Conservation (phyloP, 164 flowering plant species). For the Sextonia rubra region DNA sequence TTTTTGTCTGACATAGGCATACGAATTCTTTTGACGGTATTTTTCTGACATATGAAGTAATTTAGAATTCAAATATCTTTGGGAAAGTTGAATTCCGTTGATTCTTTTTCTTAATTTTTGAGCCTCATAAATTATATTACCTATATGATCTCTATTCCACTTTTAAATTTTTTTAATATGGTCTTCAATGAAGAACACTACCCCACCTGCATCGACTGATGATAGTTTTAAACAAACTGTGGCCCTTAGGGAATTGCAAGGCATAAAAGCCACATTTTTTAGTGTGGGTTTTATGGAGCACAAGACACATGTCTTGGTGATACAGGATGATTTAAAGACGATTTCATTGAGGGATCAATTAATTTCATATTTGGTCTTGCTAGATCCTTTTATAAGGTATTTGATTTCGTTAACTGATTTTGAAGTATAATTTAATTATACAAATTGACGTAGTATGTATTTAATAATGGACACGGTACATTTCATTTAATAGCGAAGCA, state of each 20-base stretch:
- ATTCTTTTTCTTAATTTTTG: too few species aligned
- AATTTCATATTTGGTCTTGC: neutral
- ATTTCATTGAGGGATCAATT: neutral
- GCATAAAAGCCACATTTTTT: neutral
- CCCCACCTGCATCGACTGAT: slow-evolving; percentile 64
- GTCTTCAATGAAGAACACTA: slow-evolving; percentile 46
- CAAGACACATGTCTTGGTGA: neutral
- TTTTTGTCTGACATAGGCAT: too few species aligned
- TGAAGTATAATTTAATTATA: too few species aligned
- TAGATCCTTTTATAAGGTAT: neutral
- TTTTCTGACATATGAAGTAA: too few species aligned
- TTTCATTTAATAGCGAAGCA: neutral
- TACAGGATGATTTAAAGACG: neutral
- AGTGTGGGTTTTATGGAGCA: neutral
- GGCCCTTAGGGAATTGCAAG: slow-evolving; percentile 63
- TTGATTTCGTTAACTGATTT: too few species aligned
- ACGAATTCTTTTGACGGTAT: too few species aligned
- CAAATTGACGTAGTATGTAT: neutral
- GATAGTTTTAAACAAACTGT: slow-evolving; percentile 64
- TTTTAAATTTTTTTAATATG: neutral
- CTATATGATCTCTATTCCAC: too few species aligned
- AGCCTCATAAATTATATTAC: too few species aligned
- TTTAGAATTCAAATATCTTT: too few species aligned
- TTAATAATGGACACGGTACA: too few species aligned
- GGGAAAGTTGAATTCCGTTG: too few species aligned